These are phyloP conservation scores for Hyphopichia fennica DNA, from an alignment of 1,139 yeast genomes.

Conservation along the genomic window DNA sequence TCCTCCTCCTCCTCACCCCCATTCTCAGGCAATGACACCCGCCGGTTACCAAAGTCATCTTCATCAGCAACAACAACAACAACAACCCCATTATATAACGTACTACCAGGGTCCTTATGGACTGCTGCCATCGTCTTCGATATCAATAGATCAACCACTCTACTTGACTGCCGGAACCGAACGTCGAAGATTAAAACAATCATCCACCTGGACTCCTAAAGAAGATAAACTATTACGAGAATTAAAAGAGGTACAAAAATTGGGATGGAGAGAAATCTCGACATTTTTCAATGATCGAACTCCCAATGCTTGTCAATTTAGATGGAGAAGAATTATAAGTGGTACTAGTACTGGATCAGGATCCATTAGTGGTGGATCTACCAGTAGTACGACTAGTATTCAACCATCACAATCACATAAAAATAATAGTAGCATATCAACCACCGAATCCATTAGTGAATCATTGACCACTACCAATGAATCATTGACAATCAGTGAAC, in stretches of 20 bases:
- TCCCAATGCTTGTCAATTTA: slow-evolving; percentile 49
- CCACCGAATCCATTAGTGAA: background rate
- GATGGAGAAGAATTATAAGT: slow-evolving; percentile 46
- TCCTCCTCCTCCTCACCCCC: background rate
- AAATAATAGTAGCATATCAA: background rate
- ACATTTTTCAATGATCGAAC: slow-evolving; percentile 44
- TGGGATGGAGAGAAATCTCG: slow-evolving; percentile 49
- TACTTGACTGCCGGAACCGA: background rate
- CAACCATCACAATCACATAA: background rate
- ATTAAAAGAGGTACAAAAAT: slow-evolving; percentile 40
- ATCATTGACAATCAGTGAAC: too few species aligned
- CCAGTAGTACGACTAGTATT: background rate
- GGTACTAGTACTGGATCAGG: slow-evolving; percentile 17
- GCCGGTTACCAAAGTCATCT: background rate
- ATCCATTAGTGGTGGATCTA: background rate
- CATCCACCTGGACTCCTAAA: slow-evolving; percentile 41
- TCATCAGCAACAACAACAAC: background rate
- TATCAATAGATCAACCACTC: background rate
- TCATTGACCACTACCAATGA: too few species aligned
- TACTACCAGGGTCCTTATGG: slow-evolving; percentile 1
- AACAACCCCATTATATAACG: slow-evolving; percentile 3
- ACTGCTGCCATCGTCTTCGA: background rate
- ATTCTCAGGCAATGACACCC: background rate
- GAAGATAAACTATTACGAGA: slow-evolving; percentile 39
- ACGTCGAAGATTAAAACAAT: slow-evolving; percentile 28